Percentiles rank a stretch among this genome's conserved stretches.
Evolutionary conservation across 257 asterid genomes (phyloP).

Genomic region (Solanum bulbocastanum): DNA sequence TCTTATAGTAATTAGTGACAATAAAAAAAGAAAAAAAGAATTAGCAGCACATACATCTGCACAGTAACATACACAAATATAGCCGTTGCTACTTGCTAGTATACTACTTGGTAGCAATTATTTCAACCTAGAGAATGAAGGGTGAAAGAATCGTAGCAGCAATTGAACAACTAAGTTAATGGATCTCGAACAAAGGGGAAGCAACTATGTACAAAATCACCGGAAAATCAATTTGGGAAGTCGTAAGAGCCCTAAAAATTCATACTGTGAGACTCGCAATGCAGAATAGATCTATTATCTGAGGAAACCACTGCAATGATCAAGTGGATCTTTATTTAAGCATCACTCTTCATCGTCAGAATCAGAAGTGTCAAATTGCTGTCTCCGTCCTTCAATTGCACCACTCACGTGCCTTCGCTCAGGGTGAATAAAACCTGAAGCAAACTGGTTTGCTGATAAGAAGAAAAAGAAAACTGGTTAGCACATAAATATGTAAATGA

Average conservation of each 20-base stretch:
- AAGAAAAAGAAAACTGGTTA: conserved; percentile 5
- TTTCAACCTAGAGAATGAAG: not conserved
- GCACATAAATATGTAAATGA: not conserved
- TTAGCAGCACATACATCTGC: not conserved
- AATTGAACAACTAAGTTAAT: not conserved
- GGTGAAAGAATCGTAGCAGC: not conserved
- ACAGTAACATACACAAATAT: not conserved
- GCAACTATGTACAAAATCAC: not conserved
- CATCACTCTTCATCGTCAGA: conserved; percentile 39
- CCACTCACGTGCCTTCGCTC: conserved; percentile 24
- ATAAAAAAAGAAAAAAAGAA: not conserved
- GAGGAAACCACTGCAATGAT: not conserved
- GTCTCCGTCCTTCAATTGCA: conserved; percentile 39
- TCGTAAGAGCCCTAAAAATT: not conserved
- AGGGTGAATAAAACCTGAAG: conserved; percentile 36
- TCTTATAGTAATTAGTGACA: not conserved
- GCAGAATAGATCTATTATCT: not conserved
- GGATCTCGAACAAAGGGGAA: not conserved
- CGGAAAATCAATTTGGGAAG: not conserved
- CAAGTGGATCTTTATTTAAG: not conserved
- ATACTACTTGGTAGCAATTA: not conserved
- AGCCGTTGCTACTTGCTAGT: not conserved
- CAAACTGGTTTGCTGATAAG: conserved; percentile 5
- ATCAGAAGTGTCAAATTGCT: conserved; percentile 36
- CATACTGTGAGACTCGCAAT: not conserved